Percentiles rank a stretch among this genome's conserved stretches.
These are phyloP conservation scores for Daldinia childiae DNA, from an alignment of 495 filamentous ascomycete genomes.

Conservation along the genomic window DNA sequence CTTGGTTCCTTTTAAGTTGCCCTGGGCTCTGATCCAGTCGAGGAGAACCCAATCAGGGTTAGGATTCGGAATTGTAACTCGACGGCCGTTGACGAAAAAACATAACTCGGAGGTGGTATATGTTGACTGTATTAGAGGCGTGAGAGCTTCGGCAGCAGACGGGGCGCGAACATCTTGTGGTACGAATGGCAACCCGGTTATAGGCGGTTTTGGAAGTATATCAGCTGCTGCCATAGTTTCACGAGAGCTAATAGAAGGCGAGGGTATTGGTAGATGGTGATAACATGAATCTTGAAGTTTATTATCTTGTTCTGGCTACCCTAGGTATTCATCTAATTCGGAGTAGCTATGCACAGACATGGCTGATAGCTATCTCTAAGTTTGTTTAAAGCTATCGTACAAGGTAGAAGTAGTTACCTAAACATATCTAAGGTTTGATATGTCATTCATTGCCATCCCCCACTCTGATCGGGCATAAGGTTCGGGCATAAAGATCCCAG, in stretches of 20 bases:
- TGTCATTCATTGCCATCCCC: constrained; percentile 1
- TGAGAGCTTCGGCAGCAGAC: constrained; percentile 35
- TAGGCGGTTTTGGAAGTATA: constrained; percentile 29
- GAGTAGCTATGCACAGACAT: not conserved
- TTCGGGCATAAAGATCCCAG: not conserved
- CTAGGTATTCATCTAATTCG: not conserved
- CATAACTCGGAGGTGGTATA: constrained; percentile 41
- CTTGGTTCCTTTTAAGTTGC: constrained; percentile 38
- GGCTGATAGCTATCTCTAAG: not conserved
- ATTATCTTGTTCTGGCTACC: not conserved
- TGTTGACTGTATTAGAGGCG: constrained; percentile 36
- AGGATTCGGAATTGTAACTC: constrained; percentile 40
- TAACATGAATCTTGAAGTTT: not conserved
- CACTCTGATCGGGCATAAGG: constrained; percentile 3
- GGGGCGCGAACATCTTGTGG: constrained; percentile 16
- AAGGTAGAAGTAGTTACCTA: not conserved
- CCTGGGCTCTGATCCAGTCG: constrained; percentile 41
- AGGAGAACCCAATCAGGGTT: constrained; percentile 46
- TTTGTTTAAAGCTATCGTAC: not conserved
- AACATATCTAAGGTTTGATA: not conserved
- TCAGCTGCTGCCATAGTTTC: constrained; percentile 29
- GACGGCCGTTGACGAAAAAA: constrained; percentile 50
- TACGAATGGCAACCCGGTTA: not conserved
- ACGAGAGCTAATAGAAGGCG: not conserved
- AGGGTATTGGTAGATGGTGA: not conserved